Conservation (phyloP, 2,329 filamentous ascomycete species). For the Periconia sp. region DNA sequence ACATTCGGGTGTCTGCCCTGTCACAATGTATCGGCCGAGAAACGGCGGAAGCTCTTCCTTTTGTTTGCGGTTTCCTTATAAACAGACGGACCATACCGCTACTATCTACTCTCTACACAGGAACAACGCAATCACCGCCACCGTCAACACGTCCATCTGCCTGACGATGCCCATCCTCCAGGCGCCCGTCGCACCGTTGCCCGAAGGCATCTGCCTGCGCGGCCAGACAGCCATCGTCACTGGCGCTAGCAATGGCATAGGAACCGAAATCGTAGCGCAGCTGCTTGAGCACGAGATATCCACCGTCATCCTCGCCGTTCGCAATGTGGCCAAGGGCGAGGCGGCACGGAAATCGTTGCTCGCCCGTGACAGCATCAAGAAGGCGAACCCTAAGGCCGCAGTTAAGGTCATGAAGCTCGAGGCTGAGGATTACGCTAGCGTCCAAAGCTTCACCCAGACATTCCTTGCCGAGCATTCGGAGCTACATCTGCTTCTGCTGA, state of each 20-base stretch:
- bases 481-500: conserved; percentile 33
- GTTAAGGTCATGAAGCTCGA: conserved; percentile 24
- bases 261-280: conserved; percentile 25
- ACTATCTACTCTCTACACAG: not conserved
- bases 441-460: conserved; percentile 5
- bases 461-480: conserved; percentile 15
- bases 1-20: not conserved
- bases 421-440: conserved; percentile 10
- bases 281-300: conserved; percentile 21
- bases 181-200: conserved; percentile 4
- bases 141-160: not conserved
- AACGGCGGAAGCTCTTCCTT: conserved; percentile 4
- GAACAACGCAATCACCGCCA: not conserved
- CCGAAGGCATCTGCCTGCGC: conserved; percentile 4
- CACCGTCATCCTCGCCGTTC: conserved; percentile 32
- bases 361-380: conserved; percentile 5
- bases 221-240: conserved; percentile 50
- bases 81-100: not conserved
- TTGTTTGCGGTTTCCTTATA: conserved; percentile 1
- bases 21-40: conserved; percentile 1
- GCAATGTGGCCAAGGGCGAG: conserved; percentile 27
- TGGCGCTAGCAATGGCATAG: conserved; percentile 32
- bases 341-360: conserved; percentile 21
- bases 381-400: conserved; percentile 16
- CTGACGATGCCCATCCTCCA: conserved; percentile 3